Base-by-base conservation (phyloP, 768 basidiomycete genomes). In the Leccinum boreale region DNA sequence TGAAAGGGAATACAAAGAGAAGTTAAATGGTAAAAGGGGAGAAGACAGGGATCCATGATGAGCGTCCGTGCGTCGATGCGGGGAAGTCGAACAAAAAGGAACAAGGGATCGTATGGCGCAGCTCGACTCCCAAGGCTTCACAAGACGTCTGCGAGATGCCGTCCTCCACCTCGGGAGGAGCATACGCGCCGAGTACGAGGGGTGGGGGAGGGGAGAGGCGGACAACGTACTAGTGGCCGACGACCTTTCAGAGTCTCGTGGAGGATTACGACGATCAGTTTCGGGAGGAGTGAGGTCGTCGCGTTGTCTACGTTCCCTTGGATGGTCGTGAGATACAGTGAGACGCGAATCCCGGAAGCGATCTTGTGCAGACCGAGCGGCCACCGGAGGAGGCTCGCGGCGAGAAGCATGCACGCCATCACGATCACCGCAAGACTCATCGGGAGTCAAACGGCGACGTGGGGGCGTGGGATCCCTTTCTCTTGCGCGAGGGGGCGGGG, bases 141-240 rank as follows among this genome's bases (percentile, higher is more conserved):
- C 74, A 54, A 76, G 75, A 79, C 72, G 67, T 63, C 62, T 68
- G 70, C 71, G 58, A 69, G 56, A 58, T 58, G 66, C 67, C 55
- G 73, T 63, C 70, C 70, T 73, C 67, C 68, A 67, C 73, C 70
- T 68, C 62, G 72, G 73, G 73, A 73, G 72, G 77, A 77, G 73
- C 63, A 67, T 63, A 62, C 57, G 64, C 69, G 73, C 71, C 70
- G 65, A 66, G 65, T 64, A 73, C 71, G 71, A 68, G 65, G 65
- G 71, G 71, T 68, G 62, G 60, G 65, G 63, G 59, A 65, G 70
- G 73, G 68, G 69, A 76, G 65, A 77, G 71, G 77, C 72, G 67
- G 75, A 78, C 70, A 78, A 78, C 77, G 77, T 78, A 78, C 77
- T 78, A 62, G 67, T 62, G 66, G 78, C 67, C 70, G 78, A 72